Evolutionary conservation across 371 early-diverging fungal genomes (phyloP).

Genomic region (Mortierella sp.): DNA sequence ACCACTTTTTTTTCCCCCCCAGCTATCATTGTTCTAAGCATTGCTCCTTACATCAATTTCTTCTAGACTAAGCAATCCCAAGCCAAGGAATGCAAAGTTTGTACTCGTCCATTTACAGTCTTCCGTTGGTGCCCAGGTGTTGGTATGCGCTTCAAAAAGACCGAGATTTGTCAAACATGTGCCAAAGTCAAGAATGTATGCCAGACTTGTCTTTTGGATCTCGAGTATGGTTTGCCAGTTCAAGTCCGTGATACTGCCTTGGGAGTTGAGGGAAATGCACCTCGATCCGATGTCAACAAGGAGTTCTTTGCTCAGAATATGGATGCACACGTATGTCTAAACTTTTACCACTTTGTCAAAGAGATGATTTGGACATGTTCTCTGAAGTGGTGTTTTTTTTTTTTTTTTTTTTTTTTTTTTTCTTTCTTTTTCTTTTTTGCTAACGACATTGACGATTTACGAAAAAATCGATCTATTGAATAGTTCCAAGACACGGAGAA

Average conservation of each 20-base stretch:
- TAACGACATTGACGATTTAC: constrained; percentile 46
- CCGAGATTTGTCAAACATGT: constrained; percentile 97
- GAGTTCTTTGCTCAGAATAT: constrained; percentile 89
- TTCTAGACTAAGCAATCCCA: constrained; percentile 78
- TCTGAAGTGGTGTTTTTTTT: not conserved
- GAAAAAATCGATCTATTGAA: not conserved
- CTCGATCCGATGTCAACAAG: constrained; percentile 87
- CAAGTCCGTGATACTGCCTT: constrained; percentile 94
- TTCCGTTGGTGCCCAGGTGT: constrained; percentile 97
- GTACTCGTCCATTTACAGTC: constrained; percentile 93
- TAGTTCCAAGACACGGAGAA: constrained; percentile 56
- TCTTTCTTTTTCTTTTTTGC: not conserved
- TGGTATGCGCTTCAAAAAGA: constrained; percentile 95
- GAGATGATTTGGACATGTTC: not conserved
- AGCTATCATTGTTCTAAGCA: constrained; percentile 3
- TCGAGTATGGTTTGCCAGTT: constrained; percentile 93
- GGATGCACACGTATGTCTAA: constrained; percentile 74
- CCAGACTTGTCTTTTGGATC: constrained; percentile 95
- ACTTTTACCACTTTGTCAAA: not conserved
- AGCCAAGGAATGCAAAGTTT: constrained; percentile 96
- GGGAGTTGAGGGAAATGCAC: constrained; percentile 77
- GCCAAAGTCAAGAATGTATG: constrained; percentile 98
- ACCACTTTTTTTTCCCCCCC: not conserved
- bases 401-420: not conserved
- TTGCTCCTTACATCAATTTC: not conserved